These are phyloP conservation scores for Xylaria multiplex DNA, from an alignment of 2,329 filamentous ascomycete genomes.

Conservation along the genomic window DNA sequence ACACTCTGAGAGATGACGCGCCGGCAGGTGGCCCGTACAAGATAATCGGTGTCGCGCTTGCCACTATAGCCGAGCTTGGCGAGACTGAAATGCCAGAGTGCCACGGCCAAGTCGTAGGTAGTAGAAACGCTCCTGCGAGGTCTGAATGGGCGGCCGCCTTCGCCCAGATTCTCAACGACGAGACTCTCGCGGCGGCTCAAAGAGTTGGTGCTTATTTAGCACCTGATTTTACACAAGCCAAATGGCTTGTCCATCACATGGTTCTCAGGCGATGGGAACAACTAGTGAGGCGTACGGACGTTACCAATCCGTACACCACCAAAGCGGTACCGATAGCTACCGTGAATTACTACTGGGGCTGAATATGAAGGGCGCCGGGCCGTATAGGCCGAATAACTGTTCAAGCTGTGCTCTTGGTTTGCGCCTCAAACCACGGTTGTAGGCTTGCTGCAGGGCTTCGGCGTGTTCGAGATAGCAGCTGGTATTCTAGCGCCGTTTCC, in stretches of 20 bases:
- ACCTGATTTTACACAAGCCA: constrained; percentile 26
- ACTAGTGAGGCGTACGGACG: not conserved
- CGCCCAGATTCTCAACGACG: constrained; percentile 15
- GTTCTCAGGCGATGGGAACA: constrained; percentile 10
- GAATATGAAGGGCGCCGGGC: not conserved
- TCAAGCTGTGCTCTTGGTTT: not conserved
- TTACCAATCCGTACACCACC: no score
- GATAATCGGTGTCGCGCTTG: constrained; percentile 25
- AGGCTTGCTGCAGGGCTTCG: no score
- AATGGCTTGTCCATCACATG: constrained; percentile 21
- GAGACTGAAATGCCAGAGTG: constrained; percentile 7
- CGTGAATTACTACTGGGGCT: not conserved
- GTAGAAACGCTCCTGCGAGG: not conserved
- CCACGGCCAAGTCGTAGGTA: not conserved
- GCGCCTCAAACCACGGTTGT: no score
- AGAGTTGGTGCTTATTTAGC: constrained; percentile 10
- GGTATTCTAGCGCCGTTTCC: no score
- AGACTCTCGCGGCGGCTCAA: constrained; percentile 7
- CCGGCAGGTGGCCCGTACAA: constrained; percentile 27
- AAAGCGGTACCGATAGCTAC: not conserved
- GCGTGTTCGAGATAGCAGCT: no score
- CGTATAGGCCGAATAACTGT: not conserved
- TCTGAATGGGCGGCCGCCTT: constrained; percentile 23
- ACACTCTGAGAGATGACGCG: constrained; percentile 20
- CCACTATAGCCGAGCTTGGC: constrained; percentile 31